Base-by-base conservation (phyloP, 2,329 filamentous ascomycete genomes). In the Curvularia sp. region DNA sequence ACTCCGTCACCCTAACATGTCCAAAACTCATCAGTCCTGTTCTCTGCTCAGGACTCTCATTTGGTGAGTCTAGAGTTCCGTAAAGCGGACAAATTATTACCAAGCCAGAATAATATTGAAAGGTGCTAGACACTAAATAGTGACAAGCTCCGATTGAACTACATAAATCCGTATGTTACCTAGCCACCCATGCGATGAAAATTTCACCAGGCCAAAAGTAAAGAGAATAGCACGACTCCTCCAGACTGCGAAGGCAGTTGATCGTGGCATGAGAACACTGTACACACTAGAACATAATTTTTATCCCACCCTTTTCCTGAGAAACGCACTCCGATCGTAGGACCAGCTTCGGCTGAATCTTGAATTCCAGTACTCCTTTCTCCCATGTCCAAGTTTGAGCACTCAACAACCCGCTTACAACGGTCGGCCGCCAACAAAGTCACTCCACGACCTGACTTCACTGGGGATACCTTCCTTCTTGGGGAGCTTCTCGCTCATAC, bases 401-500 rank as follows among this genome's bases (percentile, higher is more conserved):
- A 43, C 27, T 36, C 21, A n/a, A 46, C 15, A 2, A 28, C 13
- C 50, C 38, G 36, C 58, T 54, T 72, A 75, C 67, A 73, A 69
- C 19, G 74, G 68, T 30, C 71, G 69, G 50, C 72, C 70, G 65
- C 93, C 93, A 72, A 97, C 90, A 79, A 98, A 99, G 72, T 98
- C 89, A 66, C 92, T 96, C 95, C 95, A 99, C 74, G 89, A 89
- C 77, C 90, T 89, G 73, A 98, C 95, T 81, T 99, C 95, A 47
- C 86, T 83, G 47, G 95, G 95, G 64, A 97, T 94, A 53, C 93
- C 94, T 76, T 95, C 92, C 61, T 87, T 82, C 72, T 92, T 88
- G 61, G 95, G 95, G 49, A 99, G 85, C 84, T 98, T 99, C 84
- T 93, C 91, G 80, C 84, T 95, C 92, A 99, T 96, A 81, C 95